A percentile compares a stretch with the other conserved stretches of the same genome.
phyloP scores from a whole-genome alignment of 805 yeast genomes.

The Ogataea polymorpha region DNA sequence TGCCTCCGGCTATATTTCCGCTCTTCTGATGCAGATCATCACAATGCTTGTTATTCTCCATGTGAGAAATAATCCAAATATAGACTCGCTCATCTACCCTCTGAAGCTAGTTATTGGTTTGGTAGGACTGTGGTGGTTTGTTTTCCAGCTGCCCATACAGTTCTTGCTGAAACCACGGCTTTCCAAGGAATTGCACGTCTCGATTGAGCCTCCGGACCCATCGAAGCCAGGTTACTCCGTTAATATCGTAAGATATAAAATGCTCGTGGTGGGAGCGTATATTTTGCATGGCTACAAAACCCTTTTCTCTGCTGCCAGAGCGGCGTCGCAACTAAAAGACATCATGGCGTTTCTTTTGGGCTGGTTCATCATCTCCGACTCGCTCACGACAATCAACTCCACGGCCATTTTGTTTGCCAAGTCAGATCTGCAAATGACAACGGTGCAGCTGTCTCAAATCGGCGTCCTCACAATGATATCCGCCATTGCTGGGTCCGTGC shows the following conservation, averaged over 20 bases:
- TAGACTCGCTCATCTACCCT: constrained; percentile 33
- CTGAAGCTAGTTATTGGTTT: constrained; percentile 57
- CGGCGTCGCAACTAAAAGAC: constrained; percentile 59
- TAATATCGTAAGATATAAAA: constrained; percentile 7
- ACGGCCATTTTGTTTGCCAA: constrained; percentile 77
- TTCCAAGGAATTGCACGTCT: constrained; percentile 34
- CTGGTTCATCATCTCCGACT: constrained; percentile 77
- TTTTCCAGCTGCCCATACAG: constrained; percentile 62
- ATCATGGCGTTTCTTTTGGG: constrained; percentile 64
- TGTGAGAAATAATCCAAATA: constrained; percentile 20
- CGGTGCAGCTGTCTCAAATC: constrained; percentile 59
- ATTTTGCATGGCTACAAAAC: constrained; percentile 62
- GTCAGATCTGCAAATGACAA: constrained; percentile 64
- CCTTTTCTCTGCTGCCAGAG: constrained; percentile 50
- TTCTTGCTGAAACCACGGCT: constrained; percentile 45
- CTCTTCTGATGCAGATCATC: constrained; percentile 59
- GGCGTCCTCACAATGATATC: constrained; percentile 64
- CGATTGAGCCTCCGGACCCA: constrained; percentile 12
- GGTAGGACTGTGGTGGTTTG: constrained; percentile 77
- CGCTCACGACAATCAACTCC: constrained; percentile 73
- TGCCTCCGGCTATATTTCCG: constrained; percentile 67
- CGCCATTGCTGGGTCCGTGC: constrained; percentile 65
- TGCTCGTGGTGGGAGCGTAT: constrained; percentile 30
- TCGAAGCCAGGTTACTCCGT: constrained; percentile 8
- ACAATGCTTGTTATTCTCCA: constrained; percentile 46